Evolutionary conservation across 176 grass and related monocot genomes (phyloP), one percentile per base, ranked within the genome.

Genomic region (Puya raimondii): DNA sequence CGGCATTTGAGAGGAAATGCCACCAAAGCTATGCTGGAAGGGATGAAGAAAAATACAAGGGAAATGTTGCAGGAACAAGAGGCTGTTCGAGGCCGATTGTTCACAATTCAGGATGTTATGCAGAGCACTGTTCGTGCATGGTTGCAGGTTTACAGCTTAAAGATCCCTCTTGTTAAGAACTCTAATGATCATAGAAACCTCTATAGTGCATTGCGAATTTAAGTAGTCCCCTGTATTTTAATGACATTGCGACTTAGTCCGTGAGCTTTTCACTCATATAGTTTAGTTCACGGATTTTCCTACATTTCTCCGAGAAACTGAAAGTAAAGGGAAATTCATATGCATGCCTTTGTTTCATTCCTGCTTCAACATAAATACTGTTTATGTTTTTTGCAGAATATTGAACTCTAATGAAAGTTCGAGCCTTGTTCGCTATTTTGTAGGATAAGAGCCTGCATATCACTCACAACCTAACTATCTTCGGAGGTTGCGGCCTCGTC

Each of bases 31-130:
- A 69, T 87, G 70, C 80, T 84, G 18, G 80, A 91, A 61, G 72
- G n/a, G 48, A 61, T 91, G 68, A 78, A 72, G 22, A 81, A 79
- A 51, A 70, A 77, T 25, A 81, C 80, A 9, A 81, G 84, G 66
- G 58, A 74, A 63, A 87, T 91, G 84, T 77, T 87, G 5, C 73
- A 91, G 47, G 81, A 91, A 70, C 84, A 87, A 73, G 81, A 91
- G 47, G 81, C 84, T 58, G 77, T 91, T 47, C 77, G 74, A 13
- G 88, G 78, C 20, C 66, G 78, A 16, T 67, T 85, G 29, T 85
- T 90, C 64, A 90, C 83, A 33, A 81, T 84, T 76, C 83, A 91
- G 72, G 83, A 86, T 78, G 88, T 89, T 21, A 85, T 85, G 82
- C 79, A 85, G 80, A 89, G 82, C 63, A 82, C 83, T 27, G 73